Conservation (phyloP, 768 basidiomycete genomes). For the Kwoniella dejecticola region DNA sequence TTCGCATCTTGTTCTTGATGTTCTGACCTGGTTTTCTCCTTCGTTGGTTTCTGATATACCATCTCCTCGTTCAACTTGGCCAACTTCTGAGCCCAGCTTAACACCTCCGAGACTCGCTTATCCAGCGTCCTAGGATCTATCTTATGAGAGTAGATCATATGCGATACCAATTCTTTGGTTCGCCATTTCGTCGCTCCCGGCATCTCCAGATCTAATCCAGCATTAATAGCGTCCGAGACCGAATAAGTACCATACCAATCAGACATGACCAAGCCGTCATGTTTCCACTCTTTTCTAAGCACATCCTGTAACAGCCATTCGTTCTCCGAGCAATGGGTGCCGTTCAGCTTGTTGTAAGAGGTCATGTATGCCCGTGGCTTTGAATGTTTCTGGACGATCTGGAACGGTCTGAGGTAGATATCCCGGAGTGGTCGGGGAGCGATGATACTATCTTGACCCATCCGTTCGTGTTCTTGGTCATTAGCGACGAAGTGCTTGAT, state of each 20-base stretch:
- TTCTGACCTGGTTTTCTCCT: slow-evolving; percentile 29
- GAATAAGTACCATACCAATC: slow-evolving; percentile 80
- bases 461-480: slow-evolving; percentile 78
- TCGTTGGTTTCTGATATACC: slow-evolving; percentile 56
- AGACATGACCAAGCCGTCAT: slow-evolving; percentile 74
- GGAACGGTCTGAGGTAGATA: slow-evolving; percentile 68
- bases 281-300: slow-evolving; percentile 72
- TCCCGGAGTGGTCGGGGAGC: slow-evolving; percentile 61
- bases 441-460: slow-evolving; percentile 58
- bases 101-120: slow-evolving; percentile 64
- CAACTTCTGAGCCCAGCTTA: slow-evolving; percentile 70
- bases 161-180: slow-evolving; percentile 6
- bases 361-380: slow-evolving; percentile 61
- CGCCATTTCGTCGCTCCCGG: slow-evolving; percentile 34
- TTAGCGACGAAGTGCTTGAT: slow-evolving; percentile 84
- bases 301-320: slow-evolving; percentile 64
- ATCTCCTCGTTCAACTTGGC: slow-evolving; percentile 68
- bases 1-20: slow-evolving; percentile 60
- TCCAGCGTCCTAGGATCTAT: slow-evolving; percentile 35
- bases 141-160: slow-evolving; percentile 58
- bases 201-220: slow-evolving; percentile 73
- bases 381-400: slow-evolving; percentile 61
- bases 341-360: slow-evolving; percentile 61
- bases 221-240: slow-evolving; percentile 67
- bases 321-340: slow-evolving; percentile 71